Base-by-base conservation (phyloP, 2,329 filamentous ascomycete genomes). In the Mycosphaerella arachidis region DNA sequence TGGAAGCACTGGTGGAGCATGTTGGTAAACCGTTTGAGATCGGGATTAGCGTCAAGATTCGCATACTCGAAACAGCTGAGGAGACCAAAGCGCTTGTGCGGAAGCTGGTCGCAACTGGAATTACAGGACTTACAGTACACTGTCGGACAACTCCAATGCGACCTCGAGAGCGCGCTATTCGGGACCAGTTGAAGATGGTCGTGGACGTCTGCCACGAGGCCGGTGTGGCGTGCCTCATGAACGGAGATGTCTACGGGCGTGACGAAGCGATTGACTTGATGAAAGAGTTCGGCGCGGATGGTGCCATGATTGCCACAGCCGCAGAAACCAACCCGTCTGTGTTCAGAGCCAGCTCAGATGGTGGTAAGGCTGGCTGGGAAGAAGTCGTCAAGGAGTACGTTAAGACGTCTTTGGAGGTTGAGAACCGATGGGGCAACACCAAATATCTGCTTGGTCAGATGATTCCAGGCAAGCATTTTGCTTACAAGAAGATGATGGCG, bases 131-230 rank as follows among this genome's bases (percentile, higher is more conserved):
- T 64, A 97, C 94, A 0, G 85, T 99, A 0, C 94, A 99, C 78
- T 99, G 94, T 76, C 90, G 94, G 27, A 99, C 94, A 0, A 93
- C 92, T 6, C 91, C 92, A 1, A 99, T 99, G 94, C 85, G 94
- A 40, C 92, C 93, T 1, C 82, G 92, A 52, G 92, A 97, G 76
- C 83, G 86, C 27, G 94, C 93, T 2, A 91, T 97, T 60, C 85
- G 94, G 18, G 66, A 65, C 48, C 92, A 97, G 75, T 79, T 99
- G 62, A 83, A 82, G 59, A 96, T 96, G 90, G 82, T 99, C 51
- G 88, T 84, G 0, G 80, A 86, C 5, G 81, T 96, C 1, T 99
- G 94, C 71, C 86, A 84, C 64, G 87, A 92, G 65, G 87, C 87
- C 10, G 93, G 93, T 30, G 92, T 99, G 2, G 92, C 93, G 8